A percentile compares a stretch with the other conserved stretches of the same genome.
These are phyloP conservation scores for Aspergillus funiculosus DNA, from an alignment of 495 filamentous ascomycete species.

Conservation along the genomic window DNA sequence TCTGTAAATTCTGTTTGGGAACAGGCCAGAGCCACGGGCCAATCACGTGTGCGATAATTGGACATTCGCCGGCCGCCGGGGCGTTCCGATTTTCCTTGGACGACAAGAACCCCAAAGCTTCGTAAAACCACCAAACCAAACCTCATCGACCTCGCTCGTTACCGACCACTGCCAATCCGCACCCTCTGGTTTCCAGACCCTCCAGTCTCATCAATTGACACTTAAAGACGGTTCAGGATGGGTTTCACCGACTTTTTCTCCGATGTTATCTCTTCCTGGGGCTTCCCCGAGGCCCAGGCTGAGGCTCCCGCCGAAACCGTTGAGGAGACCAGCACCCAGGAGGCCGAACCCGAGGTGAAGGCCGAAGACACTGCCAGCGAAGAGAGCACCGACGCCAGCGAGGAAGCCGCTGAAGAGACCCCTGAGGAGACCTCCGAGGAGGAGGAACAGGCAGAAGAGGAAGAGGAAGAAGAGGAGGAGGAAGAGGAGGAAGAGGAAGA, in stretches of 20 bases:
- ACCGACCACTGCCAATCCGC: constrained; percentile 21
- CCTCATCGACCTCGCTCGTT: constrained; percentile 33
- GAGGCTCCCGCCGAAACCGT: constrained; percentile 52
- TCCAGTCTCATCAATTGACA: constrained; percentile 38
- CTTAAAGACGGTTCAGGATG: constrained; percentile 45
- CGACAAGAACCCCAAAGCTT: constrained; percentile 26
- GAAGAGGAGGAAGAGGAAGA: constrained; percentile 87
- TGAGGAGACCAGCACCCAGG: constrained; percentile 47
- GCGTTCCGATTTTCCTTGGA: constrained; percentile 43
- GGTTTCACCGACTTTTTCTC: constrained; percentile 59
- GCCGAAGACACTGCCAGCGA: constrained; percentile 32
- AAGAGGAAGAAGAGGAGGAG: constrained; percentile 48
- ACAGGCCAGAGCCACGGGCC: too few species aligned
- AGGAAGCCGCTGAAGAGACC: constrained; percentile 39
- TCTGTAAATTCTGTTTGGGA: too few species aligned
- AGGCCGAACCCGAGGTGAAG: constrained; percentile 48
- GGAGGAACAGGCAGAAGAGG: constrained; percentile 41
- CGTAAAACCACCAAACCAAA: constrained; percentile 38
- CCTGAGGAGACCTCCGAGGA: constrained; percentile 44
- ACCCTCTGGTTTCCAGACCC: constrained; percentile 15
- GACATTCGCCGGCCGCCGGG: constrained; percentile 39
- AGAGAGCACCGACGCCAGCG: constrained; percentile 32
- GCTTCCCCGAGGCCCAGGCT: constrained; percentile 54
- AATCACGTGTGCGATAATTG: constrained; percentile 47
- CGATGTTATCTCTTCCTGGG: constrained; percentile 53